phyloP scores from a whole-genome alignment of 164 flowering plant genomes.

The Malania oleifera region DNA sequence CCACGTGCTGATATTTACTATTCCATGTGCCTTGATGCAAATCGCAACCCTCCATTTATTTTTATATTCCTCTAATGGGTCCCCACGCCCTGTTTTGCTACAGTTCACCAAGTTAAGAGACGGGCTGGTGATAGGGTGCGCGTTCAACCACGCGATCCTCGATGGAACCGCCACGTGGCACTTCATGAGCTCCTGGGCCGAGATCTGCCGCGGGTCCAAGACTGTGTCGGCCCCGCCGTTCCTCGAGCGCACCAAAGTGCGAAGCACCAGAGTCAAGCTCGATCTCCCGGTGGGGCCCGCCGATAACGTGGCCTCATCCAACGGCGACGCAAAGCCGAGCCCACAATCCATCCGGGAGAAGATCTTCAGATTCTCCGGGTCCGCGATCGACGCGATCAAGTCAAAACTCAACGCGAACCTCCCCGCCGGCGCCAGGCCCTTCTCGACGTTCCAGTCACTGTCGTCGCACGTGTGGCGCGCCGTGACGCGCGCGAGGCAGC shows the following conservation, averaged over 20 bases:
- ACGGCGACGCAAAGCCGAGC: constrained; percentile 22
- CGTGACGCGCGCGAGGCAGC: constrained; percentile 60
- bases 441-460: constrained; percentile 81
- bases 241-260: constrained; percentile 71
- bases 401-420: constrained; percentile 38
- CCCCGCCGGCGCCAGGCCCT: constrained; percentile 42
- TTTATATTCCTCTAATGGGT: no score
- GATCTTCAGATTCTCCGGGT: constrained; percentile 74
- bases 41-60: not conserved
- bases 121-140: constrained; percentile 84
- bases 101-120: constrained; percentile 85
- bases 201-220: constrained; percentile 49
- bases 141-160: constrained; percentile 87
- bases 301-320: not conserved
- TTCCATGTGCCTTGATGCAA: not conserved
- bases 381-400: constrained; percentile 62
- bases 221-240: constrained; percentile 58
- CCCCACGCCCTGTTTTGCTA: not conserved
- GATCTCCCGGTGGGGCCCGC: constrained; percentile 39
- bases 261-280: constrained; percentile 80
- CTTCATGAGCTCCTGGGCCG: constrained; percentile 96
- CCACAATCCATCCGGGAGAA: constrained; percentile 52
- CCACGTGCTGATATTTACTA: no score
- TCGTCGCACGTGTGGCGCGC: constrained; percentile 76
- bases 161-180: constrained; percentile 97